These are phyloP conservation scores for Candida labiduridarum DNA, from an alignment of 1,139 yeast genomes.

Conservation along the genomic window DNA sequence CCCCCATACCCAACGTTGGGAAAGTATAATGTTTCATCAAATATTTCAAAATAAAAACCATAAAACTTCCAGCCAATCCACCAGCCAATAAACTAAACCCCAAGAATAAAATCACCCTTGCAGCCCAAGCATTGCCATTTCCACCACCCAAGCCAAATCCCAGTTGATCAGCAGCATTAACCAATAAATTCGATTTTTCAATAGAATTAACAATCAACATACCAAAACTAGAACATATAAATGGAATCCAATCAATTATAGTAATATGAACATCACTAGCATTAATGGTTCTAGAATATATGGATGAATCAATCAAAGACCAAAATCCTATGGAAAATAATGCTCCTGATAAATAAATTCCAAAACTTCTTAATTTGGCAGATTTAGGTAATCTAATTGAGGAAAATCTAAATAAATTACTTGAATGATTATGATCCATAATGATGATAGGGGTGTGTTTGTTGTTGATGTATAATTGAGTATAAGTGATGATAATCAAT, in stretches of 20 bases:
- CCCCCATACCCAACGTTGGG: constrained; percentile 96
- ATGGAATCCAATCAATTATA: constrained; percentile 94
- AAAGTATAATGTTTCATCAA: constrained; percentile 73
- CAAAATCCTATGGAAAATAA: constrained; percentile 88
- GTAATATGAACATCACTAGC: constrained; percentile 86
- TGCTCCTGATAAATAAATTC: constrained; percentile 76
- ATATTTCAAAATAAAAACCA: constrained; percentile 83
- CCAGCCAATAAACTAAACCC: constrained; percentile 95
- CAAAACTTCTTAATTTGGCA: constrained; percentile 68
- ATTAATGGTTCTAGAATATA: constrained; percentile 81
- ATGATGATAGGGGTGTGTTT: not conserved
- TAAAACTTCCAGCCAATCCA: constrained; percentile 90
- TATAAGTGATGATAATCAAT: not conserved
- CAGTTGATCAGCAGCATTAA: constrained; percentile 51
- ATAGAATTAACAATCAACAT: constrained; percentile 91
- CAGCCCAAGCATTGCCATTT: constrained; percentile 81
- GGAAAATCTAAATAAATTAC: constrained; percentile 16
- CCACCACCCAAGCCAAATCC: constrained; percentile 50
- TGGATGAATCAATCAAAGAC: constrained; percentile 85
- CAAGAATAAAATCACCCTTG: constrained; percentile 81
- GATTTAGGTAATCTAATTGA: constrained; percentile 63
- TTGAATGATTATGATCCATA: constrained; percentile 15
- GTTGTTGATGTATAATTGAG: not conserved
- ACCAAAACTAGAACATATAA: constrained; percentile 84
- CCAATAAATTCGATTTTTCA: constrained; percentile 76